Conservation (phyloP, 805 yeast genomes). For the Metschnikowia anglica region DNA sequence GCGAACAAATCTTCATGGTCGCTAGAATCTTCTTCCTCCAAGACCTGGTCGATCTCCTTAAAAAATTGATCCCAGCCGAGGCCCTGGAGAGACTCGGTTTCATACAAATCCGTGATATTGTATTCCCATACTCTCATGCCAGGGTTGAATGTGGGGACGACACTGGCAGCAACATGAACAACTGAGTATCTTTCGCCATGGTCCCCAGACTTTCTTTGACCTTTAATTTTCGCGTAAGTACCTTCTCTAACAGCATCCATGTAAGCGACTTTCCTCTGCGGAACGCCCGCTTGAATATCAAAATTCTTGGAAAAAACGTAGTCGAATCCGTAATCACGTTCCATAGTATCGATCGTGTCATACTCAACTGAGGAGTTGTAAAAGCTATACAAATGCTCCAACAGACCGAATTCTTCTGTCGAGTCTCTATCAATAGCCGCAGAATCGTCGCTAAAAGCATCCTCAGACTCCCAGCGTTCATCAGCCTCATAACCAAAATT, state of each 20-base stretch:
- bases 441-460: neutral
- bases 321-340: constrained; percentile 12
- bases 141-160: constrained; percentile 84
- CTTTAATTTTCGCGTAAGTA: constrained; percentile 51
- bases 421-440: constrained; percentile 21
- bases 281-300: constrained; percentile 58
- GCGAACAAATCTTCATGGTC: constrained; percentile 8
- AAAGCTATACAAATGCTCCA: constrained; percentile 8
- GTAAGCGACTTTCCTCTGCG: constrained; percentile 63
- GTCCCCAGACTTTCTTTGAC: constrained; percentile 42
- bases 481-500: constrained; percentile 18
- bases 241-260: constrained; percentile 56
- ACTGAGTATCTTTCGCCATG: constrained; percentile 62
- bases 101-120: constrained; percentile 58
- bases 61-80: constrained; percentile 64
- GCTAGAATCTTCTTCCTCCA: constrained; percentile 21
- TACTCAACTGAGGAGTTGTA: constrained; percentile 12
- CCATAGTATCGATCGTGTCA: constrained; percentile 17
- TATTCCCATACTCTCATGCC: constrained; percentile 86
- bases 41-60: constrained; percentile 23
- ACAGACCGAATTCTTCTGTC: neutral
- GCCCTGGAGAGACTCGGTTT: constrained; percentile 19
- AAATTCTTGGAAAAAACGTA: constrained; percentile 22
- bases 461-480: constrained; percentile 1
- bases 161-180: constrained; percentile 68